phyloP scores from a whole-genome alignment of 2,329 filamentous ascomycete species.

The Ceratocystis papillata region DNA sequence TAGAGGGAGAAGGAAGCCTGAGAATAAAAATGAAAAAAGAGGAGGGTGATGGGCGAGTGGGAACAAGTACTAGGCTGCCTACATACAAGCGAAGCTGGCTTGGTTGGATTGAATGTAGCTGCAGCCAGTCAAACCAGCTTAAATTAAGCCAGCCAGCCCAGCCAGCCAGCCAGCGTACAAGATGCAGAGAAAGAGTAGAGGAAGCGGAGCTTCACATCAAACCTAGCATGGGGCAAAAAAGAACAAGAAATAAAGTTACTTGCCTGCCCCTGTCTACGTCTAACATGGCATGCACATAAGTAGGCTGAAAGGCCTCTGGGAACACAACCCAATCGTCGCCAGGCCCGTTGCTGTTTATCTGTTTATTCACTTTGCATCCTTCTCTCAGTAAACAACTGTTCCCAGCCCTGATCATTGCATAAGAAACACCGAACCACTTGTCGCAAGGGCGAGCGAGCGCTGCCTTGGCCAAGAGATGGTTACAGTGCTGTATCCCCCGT shows the following conservation, averaged over 20 bases:
- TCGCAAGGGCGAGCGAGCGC: background rate
- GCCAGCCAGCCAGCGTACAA: background rate
- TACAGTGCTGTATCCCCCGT: constrained; percentile 5
- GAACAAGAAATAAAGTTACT: background rate
- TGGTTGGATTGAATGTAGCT: background rate
- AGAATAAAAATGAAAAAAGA: background rate
- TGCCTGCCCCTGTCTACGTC: background rate
- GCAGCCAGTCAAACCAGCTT: background rate
- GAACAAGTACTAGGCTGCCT: background rate
- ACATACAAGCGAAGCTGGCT: background rate
- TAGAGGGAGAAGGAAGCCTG: background rate
- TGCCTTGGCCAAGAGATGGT: background rate
- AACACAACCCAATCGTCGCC: background rate
- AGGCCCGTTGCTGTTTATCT: background rate
- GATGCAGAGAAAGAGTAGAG: background rate
- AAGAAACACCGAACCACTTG: background rate
- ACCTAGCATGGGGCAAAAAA: background rate
- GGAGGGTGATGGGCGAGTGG: background rate
- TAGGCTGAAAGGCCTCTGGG: background rate
- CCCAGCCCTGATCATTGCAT: background rate
- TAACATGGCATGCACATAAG: background rate
- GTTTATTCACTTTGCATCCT: background rate
- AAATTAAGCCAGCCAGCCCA: background rate
- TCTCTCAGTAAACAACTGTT: background rate
- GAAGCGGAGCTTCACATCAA: background rate